Conservation (phyloP, 2,329 filamentous ascomycete species). For the Phyllosticta capitalensis region DNA sequence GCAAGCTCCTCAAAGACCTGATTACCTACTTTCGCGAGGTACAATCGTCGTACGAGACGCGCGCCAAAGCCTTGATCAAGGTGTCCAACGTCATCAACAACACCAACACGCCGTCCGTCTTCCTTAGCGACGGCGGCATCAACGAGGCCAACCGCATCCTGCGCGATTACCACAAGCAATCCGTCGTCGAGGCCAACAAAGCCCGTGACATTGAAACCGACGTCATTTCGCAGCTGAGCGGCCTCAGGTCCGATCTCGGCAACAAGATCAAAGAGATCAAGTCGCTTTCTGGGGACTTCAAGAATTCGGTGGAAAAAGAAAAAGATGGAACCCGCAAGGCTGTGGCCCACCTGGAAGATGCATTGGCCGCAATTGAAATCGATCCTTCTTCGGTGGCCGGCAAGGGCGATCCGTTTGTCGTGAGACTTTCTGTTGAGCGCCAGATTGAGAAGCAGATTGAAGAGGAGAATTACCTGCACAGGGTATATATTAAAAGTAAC, state of each 20-base stretch:
- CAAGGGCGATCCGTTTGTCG: slow-evolving; percentile 85
- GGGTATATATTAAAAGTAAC: slow-evolving; percentile 47
- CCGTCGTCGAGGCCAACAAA: slow-evolving; percentile 73
- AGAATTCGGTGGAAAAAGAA: slow-evolving; percentile 92
- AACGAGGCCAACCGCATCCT: slow-evolving; percentile 77
- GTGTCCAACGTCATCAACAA: slow-evolving; percentile 79
- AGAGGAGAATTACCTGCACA: slow-evolving; percentile 93
- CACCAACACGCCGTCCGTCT: slow-evolving; percentile 61
- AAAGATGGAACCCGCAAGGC: slow-evolving; percentile 75
- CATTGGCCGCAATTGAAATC: slow-evolving; percentile 66
- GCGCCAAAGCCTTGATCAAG: slow-evolving; percentile 72
- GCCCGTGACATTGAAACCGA: slow-evolving; percentile 85
- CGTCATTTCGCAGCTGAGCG: slow-evolving; percentile 78
- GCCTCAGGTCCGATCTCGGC: slow-evolving; percentile 75
- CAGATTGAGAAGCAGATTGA: slow-evolving; percentile 89
- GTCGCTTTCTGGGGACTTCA: slow-evolving; percentile 85
- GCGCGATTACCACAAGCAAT: slow-evolving; percentile 71
- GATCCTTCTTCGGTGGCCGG: slow-evolving; percentile 67
- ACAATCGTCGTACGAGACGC: slow-evolving; percentile 77
- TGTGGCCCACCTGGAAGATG: slow-evolving; percentile 72
- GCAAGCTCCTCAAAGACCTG: slow-evolving; percentile 88
- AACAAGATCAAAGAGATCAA: slow-evolving; percentile 99
- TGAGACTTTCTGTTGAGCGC: slow-evolving; percentile 76
- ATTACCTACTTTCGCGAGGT: slow-evolving; percentile 92
- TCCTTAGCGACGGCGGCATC: slow-evolving; percentile 73